Evolutionary conservation across 2,329 filamentous ascomycete species (phyloP).

Genomic region (Cercospora sesami): DNA sequence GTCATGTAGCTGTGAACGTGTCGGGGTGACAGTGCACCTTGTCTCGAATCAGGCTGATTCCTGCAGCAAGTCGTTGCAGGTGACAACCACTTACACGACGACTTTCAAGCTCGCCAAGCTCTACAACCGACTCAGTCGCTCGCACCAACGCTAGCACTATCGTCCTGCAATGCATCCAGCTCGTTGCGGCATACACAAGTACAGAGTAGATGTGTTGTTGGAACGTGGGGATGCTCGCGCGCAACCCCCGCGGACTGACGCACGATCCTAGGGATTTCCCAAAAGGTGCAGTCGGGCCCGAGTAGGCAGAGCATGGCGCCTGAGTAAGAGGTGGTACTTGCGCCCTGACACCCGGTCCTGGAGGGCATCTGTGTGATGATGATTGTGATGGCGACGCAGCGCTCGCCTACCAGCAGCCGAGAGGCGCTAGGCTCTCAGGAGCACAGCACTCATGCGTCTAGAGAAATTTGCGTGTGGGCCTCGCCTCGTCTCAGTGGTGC

Average conservation of each 20-base stretch:
- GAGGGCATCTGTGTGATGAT: conserved; percentile 14
- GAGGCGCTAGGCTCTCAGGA: conserved; percentile 16
- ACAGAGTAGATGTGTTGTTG: conserved; percentile 9
- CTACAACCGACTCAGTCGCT: neutral
- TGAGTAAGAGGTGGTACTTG: conserved; percentile 8
- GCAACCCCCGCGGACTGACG: conserved; percentile 14
- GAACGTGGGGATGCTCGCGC: conserved; percentile 15
- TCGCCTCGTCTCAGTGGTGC: conserved; percentile 6
- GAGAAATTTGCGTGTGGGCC: conserved; percentile 19
- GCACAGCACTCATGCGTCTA: conserved; percentile 11
- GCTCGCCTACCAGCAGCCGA: conserved; percentile 24
- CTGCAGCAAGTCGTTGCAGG: neutral
- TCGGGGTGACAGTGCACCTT: neutral
- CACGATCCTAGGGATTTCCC: conserved; percentile 2
- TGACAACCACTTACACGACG: neutral
- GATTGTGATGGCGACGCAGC: neutral
- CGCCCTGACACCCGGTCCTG: conserved; percentile 10
- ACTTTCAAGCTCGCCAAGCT: neutral
- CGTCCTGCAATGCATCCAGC: neutral
- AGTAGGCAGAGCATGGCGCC: neutral
- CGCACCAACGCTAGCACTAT: neutral
- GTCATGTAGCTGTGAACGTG: neutral
- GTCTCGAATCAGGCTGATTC: neutral
- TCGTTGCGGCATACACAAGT: neutral
- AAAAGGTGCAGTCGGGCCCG: conserved; percentile 19